Conservation (phyloP, 2,329 filamentous ascomycete species). For the Phoma sp. region DNA sequence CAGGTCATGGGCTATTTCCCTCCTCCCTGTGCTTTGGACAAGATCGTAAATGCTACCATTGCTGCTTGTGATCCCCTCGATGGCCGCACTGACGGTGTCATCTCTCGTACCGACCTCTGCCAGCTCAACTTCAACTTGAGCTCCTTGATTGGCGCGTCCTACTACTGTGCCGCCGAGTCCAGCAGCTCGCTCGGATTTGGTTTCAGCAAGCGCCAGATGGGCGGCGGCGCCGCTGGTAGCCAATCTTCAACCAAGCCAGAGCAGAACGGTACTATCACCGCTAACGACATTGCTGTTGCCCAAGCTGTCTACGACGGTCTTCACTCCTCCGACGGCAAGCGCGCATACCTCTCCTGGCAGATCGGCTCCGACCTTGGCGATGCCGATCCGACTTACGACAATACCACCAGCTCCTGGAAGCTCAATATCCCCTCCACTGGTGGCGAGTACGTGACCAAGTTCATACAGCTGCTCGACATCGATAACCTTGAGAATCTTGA, state of each 20-base stretch:
- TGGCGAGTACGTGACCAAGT: conserved; percentile 55
- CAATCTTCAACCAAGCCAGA: conserved; percentile 28
- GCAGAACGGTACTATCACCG: conserved; percentile 45
- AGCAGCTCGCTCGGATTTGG: conserved; percentile 27
- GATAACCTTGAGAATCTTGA: conserved; percentile 27
- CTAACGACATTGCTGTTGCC: conserved; percentile 36
- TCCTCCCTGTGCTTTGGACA: conserved; percentile 56
- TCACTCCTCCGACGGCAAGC: conserved; percentile 50
- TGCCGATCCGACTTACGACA: conserved; percentile 47
- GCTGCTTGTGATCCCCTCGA: conserved; percentile 63
- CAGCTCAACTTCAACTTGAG: conserved; percentile 56
- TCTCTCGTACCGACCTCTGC: conserved; percentile 59
- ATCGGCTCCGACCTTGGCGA: conserved; percentile 44
- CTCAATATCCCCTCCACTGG: conserved; percentile 44
- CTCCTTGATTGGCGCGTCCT: conserved; percentile 55
- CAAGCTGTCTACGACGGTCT: conserved; percentile 47
- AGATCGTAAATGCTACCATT: conserved; percentile 64
- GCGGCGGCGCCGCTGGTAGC: conserved; percentile 11
- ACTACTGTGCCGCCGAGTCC: conserved; percentile 50
- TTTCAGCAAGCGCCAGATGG: conserved; percentile 27
- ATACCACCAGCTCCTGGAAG: conserved; percentile 40
- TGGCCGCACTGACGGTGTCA: conserved; percentile 62
- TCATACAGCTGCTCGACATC: conserved; percentile 49
- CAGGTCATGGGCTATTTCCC: conserved; percentile 52
- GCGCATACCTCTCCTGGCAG: conserved; percentile 54